Evolutionary conservation across 2,329 filamentous ascomycete genomes (phyloP).

Genomic region (Curvularia sp.): DNA sequence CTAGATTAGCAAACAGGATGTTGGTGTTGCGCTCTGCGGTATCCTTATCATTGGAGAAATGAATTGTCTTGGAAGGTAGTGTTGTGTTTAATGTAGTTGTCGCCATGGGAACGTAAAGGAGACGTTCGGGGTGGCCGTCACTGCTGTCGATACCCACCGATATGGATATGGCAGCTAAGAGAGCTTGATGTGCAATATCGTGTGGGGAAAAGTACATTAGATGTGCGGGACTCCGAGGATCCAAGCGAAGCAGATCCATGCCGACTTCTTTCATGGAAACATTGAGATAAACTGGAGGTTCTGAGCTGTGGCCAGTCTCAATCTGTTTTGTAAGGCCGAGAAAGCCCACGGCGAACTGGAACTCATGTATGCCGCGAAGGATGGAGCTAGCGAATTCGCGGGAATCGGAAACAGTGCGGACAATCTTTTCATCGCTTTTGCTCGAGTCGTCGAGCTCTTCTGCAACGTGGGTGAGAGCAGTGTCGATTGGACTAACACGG

Average conservation of each 20-base stretch:
- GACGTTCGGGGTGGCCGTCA: constrained; percentile 81
- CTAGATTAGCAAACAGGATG: constrained; percentile 93
- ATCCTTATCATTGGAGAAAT: constrained; percentile 72
- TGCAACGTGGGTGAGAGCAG: constrained; percentile 75
- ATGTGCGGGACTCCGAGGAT: constrained; percentile 91
- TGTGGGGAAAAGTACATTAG: constrained; percentile 97
- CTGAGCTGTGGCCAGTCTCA: constrained; percentile 69
- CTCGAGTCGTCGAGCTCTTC: constrained; percentile 75
- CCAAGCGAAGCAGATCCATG: constrained; percentile 87
- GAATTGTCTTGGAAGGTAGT: constrained; percentile 89
- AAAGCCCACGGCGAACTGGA: constrained; percentile 93
- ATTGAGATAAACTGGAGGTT: constrained; percentile 79
- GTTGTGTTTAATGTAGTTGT: constrained; percentile 96
- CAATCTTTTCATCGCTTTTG: constrained; percentile 71
- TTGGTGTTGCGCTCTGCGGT: constrained; percentile 91
- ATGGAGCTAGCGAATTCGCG: constrained; percentile 92
- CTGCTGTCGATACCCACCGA: constrained; percentile 91
- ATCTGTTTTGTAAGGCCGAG: constrained; percentile 85
- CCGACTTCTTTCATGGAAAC: constrained; percentile 96
- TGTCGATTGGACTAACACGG: constrained; percentile 56
- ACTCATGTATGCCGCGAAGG: constrained; percentile 89
- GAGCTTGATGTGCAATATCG: constrained; percentile 92
- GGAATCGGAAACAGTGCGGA: constrained; percentile 87
- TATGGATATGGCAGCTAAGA: constrained; percentile 90
- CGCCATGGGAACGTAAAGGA: constrained; percentile 95